Evolutionary conservation across 257 asterid species (phyloP), one percentile per base, ranked within the genome.

Genomic region (Leonotis leonurus): DNA sequence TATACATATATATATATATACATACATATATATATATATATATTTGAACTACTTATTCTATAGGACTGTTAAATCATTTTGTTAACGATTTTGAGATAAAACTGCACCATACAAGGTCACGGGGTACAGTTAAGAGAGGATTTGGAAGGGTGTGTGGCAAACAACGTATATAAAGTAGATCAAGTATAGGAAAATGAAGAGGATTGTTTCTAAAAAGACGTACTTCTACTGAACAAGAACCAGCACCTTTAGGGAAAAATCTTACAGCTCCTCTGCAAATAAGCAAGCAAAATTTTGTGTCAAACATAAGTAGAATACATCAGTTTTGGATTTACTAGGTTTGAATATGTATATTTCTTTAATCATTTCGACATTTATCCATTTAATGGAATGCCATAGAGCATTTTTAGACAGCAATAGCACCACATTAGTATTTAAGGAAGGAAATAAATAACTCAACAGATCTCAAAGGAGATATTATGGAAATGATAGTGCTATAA

Each of bases 191-290:
- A 49, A 11, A 6, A 60, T 40, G 29, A 50, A 56, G 64, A 49
- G 60, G 49, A 56, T 69, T 56, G 29, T 56, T 58, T 43, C 12
- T n/a, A n/a, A n/a, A n/a, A n/a, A 64, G 73, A 20, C 88, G 45
- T 80, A 88, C 98, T 77, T 92, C 96, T 35, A 86, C 79, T 25
- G 64, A 14, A 72, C 97, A 89, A 65, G 97, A 77, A 56, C 78
- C 76, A 57, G 86, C 77, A 3, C 96, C 97, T 73, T 80, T 84
- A 17, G 97, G 97, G 69, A 72, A 92, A 82, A 92, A 92, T 53
- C 97, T 83, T 48, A 89, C 95, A 44, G 93, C 95, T 60, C 99
- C 98, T 90, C 97, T 92, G 90, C 82, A 69, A 77, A 62, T 37
- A 36, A 33, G 58, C 62, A 35, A 62, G n/a, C 51, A 57, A 44